These are phyloP conservation scores for Linnemannia schmuckeri DNA, from an alignment of 192 early-diverging fungal species.

Conservation along the genomic window DNA sequence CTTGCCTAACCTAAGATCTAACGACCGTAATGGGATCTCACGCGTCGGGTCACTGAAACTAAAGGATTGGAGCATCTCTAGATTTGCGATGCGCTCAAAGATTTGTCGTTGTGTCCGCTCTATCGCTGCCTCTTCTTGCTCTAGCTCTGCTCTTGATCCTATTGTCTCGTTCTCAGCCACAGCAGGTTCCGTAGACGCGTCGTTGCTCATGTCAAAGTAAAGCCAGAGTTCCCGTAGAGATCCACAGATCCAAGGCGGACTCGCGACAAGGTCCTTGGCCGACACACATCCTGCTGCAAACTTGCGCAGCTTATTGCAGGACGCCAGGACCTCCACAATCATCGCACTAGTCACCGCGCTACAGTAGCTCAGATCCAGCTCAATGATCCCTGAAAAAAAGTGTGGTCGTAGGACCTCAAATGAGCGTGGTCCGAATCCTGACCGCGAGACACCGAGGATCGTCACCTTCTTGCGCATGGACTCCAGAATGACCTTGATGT, in stretches of 20 bases:
- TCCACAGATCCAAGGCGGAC: neutral
- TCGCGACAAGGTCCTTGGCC: neutral
- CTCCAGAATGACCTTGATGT: neutral
- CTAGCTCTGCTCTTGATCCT: neutral
- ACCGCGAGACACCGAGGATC: neutral
- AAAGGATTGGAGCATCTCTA: neutral
- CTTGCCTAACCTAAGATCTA: neutral
- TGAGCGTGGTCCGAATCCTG: neutral
- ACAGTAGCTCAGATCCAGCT: neutral
- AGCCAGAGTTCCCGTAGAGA: neutral
- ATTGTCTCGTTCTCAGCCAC: neutral
- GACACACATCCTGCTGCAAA: constrained; percentile 1
- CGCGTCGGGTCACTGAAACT: neutral
- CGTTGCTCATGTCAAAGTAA: neutral
- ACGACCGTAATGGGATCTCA: neutral
- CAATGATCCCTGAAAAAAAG: constrained; percentile 2
- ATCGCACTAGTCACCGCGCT: neutral
- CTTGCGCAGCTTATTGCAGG: neutral
- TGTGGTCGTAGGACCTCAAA: neutral
- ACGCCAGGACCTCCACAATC: neutral
- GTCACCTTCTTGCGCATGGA: neutral
- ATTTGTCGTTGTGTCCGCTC: neutral
- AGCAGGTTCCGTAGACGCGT: neutral
- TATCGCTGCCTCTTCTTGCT: neutral
- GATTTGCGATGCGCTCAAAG: neutral